Base-by-base conservation (phyloP, 169 alveolate genomes). In the Cryptosporidium baileyi region DNA sequence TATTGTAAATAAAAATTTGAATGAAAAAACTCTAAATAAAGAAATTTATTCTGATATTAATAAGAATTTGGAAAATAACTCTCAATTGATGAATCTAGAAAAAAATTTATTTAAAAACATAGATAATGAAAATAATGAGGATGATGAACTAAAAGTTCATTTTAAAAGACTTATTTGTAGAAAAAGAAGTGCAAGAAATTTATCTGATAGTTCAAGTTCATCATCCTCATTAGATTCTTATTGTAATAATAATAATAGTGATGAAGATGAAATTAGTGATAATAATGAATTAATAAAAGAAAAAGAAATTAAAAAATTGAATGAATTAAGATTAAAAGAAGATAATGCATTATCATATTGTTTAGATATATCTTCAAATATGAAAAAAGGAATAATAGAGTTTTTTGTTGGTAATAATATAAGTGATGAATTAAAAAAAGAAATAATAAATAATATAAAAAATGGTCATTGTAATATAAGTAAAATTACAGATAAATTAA, bases 381-480 rank as follows among this genome's bases (percentile, higher is more conserved):
- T 74, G 85, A 74, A 74, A n/a, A 54, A 57, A 36, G 85, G 74
- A 22, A 74, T 74, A 17, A 60, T 74, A 4, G 67, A 74, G 30
- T 74, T 74, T 74, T 74, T 74, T 11, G 67, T 51, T 2, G 85
- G 85, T 32, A 36, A 28, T 47, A 28, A 6, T 17, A 19, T 45
- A 24, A 26, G 54, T 6, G 32, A 54, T 0, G 85, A 52, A 3
- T 19, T 17, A 1, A 52, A 32, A 36, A 57, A 30, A 24, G 41
- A 52, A 13, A 43, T 52, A 36, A 28, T 41, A 19, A 67, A 51
- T 22, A 52, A 74, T 30, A 74, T 74, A 11, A 54, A 19, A 34
- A 74, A 74, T 38, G 85, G 85, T 52, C 65, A 57, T 22, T 74
- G 67, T 34, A 74, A 57, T 32, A 74, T 74, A 17, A 74, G 59